Conservation (phyloP, 2,329 filamentous ascomycete species). For the Pseudogymnoascus sp. region DNA sequence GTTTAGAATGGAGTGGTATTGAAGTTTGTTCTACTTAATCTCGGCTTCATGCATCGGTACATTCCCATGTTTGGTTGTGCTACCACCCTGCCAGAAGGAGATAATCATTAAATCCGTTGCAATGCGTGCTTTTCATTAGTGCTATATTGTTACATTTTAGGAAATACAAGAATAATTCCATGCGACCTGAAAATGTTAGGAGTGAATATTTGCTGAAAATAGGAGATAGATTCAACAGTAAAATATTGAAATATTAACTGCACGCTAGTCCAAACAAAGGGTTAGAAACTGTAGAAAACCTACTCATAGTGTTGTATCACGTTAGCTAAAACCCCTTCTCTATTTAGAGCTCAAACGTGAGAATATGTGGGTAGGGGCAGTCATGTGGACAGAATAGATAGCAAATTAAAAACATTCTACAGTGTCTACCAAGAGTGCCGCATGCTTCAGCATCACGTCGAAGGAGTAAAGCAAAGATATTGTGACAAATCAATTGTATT, state of each 20-base stretch:
- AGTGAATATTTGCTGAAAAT: too few relatives aligned
- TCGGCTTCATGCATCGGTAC: background rate
- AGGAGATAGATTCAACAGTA: too few relatives aligned
- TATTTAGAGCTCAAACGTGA: too few relatives aligned
- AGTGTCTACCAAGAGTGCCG: too few relatives aligned
- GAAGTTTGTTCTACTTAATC: background rate
- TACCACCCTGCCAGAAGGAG: background rate
- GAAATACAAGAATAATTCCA: background rate
- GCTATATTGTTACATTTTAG: background rate
- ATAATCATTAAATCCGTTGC: background rate
- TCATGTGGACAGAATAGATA: background rate
- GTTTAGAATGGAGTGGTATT: background rate
- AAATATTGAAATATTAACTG: too few relatives aligned
- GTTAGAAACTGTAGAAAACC: too few relatives aligned
- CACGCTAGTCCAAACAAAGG: too few relatives aligned
- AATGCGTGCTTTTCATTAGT: background rate
- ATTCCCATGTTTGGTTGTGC: background rate
- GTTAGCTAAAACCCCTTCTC: too few relatives aligned
- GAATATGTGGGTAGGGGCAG: background rate
- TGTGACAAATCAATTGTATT: background rate
- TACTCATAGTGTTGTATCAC: too few relatives aligned
- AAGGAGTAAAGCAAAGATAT: background rate
- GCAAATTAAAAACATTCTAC: background rate
- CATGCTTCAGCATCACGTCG: background rate
- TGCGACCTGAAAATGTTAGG: too few relatives aligned